phyloP scores from a whole-genome alignment of 75 land plant genomes.

The Chamaecyparis obtusa region DNA sequence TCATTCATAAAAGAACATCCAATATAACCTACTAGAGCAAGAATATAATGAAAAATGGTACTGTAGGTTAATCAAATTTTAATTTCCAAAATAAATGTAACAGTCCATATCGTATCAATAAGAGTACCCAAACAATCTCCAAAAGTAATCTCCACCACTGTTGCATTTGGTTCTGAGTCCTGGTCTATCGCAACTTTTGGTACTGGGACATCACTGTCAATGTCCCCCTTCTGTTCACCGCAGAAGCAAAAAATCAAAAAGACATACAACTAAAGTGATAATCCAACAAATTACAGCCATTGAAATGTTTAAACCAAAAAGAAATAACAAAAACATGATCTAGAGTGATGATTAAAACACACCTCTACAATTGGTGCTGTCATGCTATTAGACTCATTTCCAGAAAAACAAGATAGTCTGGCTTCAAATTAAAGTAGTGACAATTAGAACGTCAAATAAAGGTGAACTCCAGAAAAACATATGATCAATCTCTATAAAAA shows the following conservation, averaged over 20 bases:
- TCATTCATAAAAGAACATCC: background rate
- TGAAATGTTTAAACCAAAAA: no score
- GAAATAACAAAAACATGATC: no score
- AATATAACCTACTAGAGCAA: constrained; percentile 21
- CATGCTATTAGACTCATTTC: background rate
- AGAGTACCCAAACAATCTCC: constrained; percentile 96
- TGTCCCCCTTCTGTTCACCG: background rate
- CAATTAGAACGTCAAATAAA: background rate
- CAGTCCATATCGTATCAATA: no score
- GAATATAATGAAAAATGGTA: no score
- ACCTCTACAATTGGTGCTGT: no score
- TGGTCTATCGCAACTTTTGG: constrained; percentile 94
- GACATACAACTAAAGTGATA: background rate
- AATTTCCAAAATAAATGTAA: no score
- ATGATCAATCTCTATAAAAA: background rate
- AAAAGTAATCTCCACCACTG: constrained; percentile 88
- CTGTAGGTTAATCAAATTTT: no score
- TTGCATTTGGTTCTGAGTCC: constrained; percentile 87
- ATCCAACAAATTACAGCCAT: constrained; percentile 3
- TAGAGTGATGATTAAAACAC: no score
- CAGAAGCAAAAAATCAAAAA: background rate
- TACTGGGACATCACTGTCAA: constrained; percentile 42
- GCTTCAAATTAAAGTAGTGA: background rate
- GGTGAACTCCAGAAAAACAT: background rate
- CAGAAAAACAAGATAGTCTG: background rate